These are phyloP conservation scores for Vaccinium myrtillus DNA, from an alignment of 148 eudicot genomes.

Conservation along the genomic window DNA sequence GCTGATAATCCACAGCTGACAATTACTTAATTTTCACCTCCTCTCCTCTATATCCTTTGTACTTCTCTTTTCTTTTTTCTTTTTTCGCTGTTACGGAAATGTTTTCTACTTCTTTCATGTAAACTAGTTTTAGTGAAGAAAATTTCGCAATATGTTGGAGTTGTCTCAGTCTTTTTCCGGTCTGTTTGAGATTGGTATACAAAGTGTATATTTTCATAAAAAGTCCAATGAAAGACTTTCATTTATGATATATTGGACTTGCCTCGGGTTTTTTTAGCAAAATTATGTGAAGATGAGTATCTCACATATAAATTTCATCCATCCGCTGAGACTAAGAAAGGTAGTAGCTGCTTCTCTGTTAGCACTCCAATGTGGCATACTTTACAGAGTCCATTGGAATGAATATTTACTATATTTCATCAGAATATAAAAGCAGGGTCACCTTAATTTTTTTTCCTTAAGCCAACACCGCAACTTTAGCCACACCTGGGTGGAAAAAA, in stretches of 20 bases:
- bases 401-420: too few relatives aligned
- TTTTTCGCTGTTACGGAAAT: not conserved
- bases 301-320: not conserved
- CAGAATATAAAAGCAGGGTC: too few relatives aligned
- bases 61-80: not conserved
- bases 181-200: slow-evolving; percentile 6
- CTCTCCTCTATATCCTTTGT: not conserved
- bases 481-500: too few relatives aligned
- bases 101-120: slow-evolving; percentile 1
- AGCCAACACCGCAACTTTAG: too few relatives aligned
- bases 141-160: not conserved
- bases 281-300: not conserved
- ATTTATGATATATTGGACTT: too few relatives aligned
- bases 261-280: not conserved
- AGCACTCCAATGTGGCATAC: too few relatives aligned
- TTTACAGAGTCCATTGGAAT: too few relatives aligned
- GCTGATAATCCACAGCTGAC: slow-evolving; percentile 19
- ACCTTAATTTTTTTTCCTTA: too few relatives aligned
- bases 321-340: not conserved
- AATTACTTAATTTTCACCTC: not conserved
- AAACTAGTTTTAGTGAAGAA: not conserved
- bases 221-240: not conserved
- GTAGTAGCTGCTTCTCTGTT: too few relatives aligned
- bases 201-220: slow-evolving; percentile 10
- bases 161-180: not conserved